Percentiles rank a stretch among this genome's conserved stretches.
Evolutionary conservation across 2,329 filamentous ascomycete genomes (phyloP).

Genomic region (Beauveria brongniartii): DNA sequence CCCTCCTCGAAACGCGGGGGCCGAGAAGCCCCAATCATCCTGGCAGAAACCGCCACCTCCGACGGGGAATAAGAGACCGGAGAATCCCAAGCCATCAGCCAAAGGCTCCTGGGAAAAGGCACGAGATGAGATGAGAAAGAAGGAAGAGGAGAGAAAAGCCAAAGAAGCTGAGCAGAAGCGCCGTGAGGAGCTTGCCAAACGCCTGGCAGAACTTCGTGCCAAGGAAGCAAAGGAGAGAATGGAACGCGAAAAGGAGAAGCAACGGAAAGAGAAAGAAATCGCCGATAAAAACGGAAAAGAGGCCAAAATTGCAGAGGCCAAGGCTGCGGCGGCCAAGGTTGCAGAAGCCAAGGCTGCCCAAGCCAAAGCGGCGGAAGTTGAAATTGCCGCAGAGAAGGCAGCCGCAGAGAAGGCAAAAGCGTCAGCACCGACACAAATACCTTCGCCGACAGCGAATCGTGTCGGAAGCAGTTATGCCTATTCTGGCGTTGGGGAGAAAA

Average conservation of each 20-base stretch:
- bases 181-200: slow-evolving; percentile 46
- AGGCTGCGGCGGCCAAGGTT: slow-evolving; percentile 15
- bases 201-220: slow-evolving; percentile 46
- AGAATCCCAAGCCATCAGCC: slow-evolving; percentile 27
- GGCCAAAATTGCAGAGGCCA: slow-evolving; percentile 14
- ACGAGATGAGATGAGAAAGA: slow-evolving; percentile 55
- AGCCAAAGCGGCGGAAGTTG: slow-evolving; percentile 15
- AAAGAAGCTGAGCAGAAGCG: slow-evolving; percentile 54
- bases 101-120: slow-evolving; percentile 60
- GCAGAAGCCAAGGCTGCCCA: slow-evolving; percentile 21
- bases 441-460: slow-evolving; percentile 19
- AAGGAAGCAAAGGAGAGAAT: slow-evolving; percentile 43
- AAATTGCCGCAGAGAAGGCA: slow-evolving; percentile 19
- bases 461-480: slow-evolving; percentile 51
- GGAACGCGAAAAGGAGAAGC: slow-evolving; percentile 33
- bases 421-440: slow-evolving; percentile 9
- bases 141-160: slow-evolving; percentile 55
- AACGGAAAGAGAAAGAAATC: slow-evolving; percentile 30
- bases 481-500: slow-evolving; percentile 59
- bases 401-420: slow-evolving; percentile 21
- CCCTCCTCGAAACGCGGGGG: slow-evolving; percentile 16
- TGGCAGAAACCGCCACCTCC: slow-evolving; percentile 10
- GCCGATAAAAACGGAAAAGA: slow-evolving; percentile 26
- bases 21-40: slow-evolving; percentile 9
- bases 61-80: slow-evolving; percentile 9